Evolutionary conservation across 208 protist genomes (phyloP), one percentile per base, ranked within the genome.

Genomic region (Endotrypanum monterogeii): DNA sequence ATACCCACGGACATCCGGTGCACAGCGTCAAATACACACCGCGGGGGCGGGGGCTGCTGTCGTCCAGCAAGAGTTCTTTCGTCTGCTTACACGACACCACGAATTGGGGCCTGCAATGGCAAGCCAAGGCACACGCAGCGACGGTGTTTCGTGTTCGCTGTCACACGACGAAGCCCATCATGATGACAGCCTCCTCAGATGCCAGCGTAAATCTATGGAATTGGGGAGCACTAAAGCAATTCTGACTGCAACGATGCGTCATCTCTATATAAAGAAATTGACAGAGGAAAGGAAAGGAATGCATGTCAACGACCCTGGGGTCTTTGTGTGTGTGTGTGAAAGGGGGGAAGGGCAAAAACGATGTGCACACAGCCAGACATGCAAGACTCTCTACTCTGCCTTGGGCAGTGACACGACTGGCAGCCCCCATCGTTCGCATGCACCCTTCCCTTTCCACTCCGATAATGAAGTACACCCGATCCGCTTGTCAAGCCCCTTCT

Each of bases 101-200:
- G 1, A 86, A 78, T 25, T 87, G 89, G 41, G 67, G 74, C 4
- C 61, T 75, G 25, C 70, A 89, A 67, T 96, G 89, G 88, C 71
- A 84, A 30, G 80, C 84, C 20, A 87, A 82, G 60, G 89, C 89
- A 35, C 88, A 93, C 67, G 39, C 44, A 12, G 63, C 80, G 23
- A 83, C 67, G 16, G 92, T 92, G 1, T 96, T 92, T 68, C 83
- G 89, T n/a, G 82, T 76, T 2, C 55, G 80, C 50, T 89, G 83
- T 67, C 68, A 86, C 61, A 50, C 77, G n/a, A 67, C 66, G 23
- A 77, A 67, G 35, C 60, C 84, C 28, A 60, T 79, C 39, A 70
- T 94, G 44, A 61, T 86, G 48, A 93, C 90, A 7, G 84, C 78
- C 50, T 71, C 73, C 37, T 80, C 58, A 11, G 86, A 94, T 66